Evolutionary conservation across 1,284 basidiomycete genomes (phyloP).

Genomic region (Fomitopsis schrenkii): DNA sequence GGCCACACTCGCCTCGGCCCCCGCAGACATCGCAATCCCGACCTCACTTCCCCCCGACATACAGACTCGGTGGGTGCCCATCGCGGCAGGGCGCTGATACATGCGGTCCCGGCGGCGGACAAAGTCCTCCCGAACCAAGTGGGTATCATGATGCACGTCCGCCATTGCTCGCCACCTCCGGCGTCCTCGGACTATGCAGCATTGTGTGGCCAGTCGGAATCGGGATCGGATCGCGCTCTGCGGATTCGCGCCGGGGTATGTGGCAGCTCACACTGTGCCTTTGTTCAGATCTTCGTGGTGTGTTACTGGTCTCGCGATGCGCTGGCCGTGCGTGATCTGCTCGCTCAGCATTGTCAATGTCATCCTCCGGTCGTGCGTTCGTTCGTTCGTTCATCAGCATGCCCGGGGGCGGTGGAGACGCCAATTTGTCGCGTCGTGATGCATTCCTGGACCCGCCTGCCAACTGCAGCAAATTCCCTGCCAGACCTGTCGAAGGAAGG

Average conservation of each 20-base stretch:
- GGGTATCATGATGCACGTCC: background rate
- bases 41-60: too few relatives aligned
- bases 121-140: background rate
- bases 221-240: background rate
- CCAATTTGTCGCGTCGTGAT: too few relatives aligned
- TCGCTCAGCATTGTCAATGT: background rate
- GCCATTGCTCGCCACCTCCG: background rate
- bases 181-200: background rate
- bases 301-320: background rate
- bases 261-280: background rate
- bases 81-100: too few relatives aligned
- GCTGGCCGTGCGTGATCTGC: background rate
- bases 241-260: background rate
- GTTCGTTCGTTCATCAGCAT: too few relatives aligned
- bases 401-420: too few relatives aligned
- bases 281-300: background rate
- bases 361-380: background rate
- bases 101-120: background rate
- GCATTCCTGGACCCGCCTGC: too few relatives aligned
- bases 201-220: background rate
- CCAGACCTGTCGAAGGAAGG: too few relatives aligned
- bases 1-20: too few relatives aligned
- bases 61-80: background rate
- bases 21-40: too few relatives aligned
- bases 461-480: too few relatives aligned